These are phyloP conservation scores for Lecanosticta acicola DNA, from an alignment of 2,329 filamentous ascomycete species.

Conservation along the genomic window DNA sequence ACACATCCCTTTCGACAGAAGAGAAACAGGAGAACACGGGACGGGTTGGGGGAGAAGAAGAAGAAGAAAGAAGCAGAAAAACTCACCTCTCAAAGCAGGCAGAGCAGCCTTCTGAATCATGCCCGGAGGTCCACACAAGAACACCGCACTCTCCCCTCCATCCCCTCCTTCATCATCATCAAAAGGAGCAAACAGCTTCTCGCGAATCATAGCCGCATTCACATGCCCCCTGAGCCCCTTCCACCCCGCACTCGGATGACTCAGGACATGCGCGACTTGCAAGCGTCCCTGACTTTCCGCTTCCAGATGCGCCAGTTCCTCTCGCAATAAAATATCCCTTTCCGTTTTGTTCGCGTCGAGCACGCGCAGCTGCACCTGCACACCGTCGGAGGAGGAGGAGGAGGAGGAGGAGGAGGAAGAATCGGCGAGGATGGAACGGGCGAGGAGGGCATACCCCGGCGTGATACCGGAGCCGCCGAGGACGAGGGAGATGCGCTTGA, in stretches of 20 bases:
- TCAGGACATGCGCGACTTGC: slow-evolving; percentile 45
- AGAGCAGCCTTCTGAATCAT: slow-evolving; percentile 51
- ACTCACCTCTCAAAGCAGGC: slow-evolving; percentile 38
- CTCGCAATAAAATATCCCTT: slow-evolving; percentile 43
- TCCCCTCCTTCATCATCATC: no score
- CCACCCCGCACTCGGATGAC: slow-evolving; percentile 42
- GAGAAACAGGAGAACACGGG: no score
- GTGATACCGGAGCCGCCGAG: slow-evolving; percentile 50
- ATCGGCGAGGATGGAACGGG: slow-evolving; percentile 21
- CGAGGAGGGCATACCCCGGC: slow-evolving; percentile 48
- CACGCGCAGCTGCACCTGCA: slow-evolving; percentile 37
- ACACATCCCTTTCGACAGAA: no score
- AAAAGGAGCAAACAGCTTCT: slow-evolving; percentile 41
- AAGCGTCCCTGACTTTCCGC: slow-evolving; percentile 37
- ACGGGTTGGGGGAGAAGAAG: no score
- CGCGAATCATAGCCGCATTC: slow-evolving; percentile 38
- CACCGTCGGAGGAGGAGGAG: slow-evolving; percentile 31
- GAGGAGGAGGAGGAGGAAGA: slow-evolving; percentile 31
- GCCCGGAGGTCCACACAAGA: slow-evolving; percentile 47
- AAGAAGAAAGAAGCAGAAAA: no score
- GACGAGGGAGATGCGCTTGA: slow-evolving; percentile 44
- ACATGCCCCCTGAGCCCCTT: slow-evolving; percentile 44
- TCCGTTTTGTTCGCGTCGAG: slow-evolving; percentile 48
- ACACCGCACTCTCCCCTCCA: slow-evolving; percentile 40
- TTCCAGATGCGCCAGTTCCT: slow-evolving; percentile 41